Percentiles rank a stretch among this genome's conserved stretches.
Evolutionary conservation across 1,284 basidiomycete species (phyloP).

Genomic region (Fomitopsis palustris): DNA sequence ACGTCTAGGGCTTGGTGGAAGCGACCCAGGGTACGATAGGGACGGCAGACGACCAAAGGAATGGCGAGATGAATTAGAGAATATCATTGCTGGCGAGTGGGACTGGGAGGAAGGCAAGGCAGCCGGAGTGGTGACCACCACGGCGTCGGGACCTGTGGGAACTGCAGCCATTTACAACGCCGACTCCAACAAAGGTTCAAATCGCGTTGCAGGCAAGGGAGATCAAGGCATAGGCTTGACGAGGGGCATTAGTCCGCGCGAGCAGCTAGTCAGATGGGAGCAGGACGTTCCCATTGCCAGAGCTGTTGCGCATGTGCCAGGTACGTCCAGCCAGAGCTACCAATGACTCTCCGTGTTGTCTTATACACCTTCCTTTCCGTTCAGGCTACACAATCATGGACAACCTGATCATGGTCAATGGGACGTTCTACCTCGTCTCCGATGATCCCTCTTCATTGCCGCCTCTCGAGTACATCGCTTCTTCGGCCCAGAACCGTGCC

Average conservation of each 20-base stretch:
- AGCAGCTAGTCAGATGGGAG: slow-evolving; percentile 52
- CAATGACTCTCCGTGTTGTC: slow-evolving; percentile 1
- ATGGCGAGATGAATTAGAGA: slow-evolving; percentile 53
- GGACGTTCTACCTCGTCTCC: slow-evolving; percentile 66
- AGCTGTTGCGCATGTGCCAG: slow-evolving; percentile 56
- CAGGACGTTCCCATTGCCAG: slow-evolving; percentile 47
- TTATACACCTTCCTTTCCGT: too few species aligned
- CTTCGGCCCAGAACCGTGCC: slow-evolving; percentile 32
- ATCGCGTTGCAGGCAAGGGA: slow-evolving; percentile 23
- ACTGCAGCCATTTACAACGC: slow-evolving; percentile 26
- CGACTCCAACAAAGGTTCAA: slow-evolving; percentile 27
- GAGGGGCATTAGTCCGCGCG: slow-evolving; percentile 37
- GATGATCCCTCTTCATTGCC: slow-evolving; percentile 53
- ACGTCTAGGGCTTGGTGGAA: slow-evolving; percentile 35
- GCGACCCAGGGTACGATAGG: slow-evolving; percentile 29
- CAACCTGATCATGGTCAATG: slow-evolving; percentile 66
- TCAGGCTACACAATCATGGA: slow-evolving; percentile 77
- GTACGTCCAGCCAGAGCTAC: slow-evolving; percentile 35
- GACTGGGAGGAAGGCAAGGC: slow-evolving; percentile 56
- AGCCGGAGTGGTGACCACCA: slow-evolving; percentile 34
- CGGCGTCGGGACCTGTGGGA: slow-evolving; percentile 12
- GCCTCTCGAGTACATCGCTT: slow-evolving; percentile 44
- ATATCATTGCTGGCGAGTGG: slow-evolving; percentile 64
- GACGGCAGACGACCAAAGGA: slow-evolving; percentile 48
- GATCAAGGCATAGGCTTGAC: slow-evolving; percentile 20